These are phyloP conservation scores for Elaeis oleifera DNA, from an alignment of 202 grass and related monocot species.

Conservation along the genomic window DNA sequence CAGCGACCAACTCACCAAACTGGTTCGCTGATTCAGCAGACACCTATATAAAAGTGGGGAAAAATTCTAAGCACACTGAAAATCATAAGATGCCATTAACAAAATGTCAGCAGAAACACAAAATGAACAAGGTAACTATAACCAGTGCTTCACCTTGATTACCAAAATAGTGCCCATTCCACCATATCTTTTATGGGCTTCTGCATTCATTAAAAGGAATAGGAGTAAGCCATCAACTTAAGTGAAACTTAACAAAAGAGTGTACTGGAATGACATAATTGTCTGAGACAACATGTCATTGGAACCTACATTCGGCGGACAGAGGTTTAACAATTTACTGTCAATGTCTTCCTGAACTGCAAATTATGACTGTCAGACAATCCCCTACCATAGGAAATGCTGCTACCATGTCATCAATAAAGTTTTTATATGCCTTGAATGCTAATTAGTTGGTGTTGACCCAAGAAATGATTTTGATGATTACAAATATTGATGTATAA, in stretches of 20 bases:
- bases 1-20: slow-evolving; percentile 97
- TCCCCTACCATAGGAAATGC: no score
- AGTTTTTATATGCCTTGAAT: no score
- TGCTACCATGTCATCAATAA: no score
- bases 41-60: slow-evolving; percentile 34
- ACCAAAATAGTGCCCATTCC: slow-evolving; percentile 93
- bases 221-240: slow-evolving; percentile 6
- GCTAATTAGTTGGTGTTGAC: no score
- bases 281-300: not conserved
- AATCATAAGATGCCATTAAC: not conserved
- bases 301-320: no score
- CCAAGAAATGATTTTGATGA: no score
- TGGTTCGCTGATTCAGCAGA: slow-evolving; percentile 95
- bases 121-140: not conserved
- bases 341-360: no score
- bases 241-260: not conserved
- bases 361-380: no score
- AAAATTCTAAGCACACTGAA: not conserved
- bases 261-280: not conserved
- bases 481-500: no score
- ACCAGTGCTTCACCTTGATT: slow-evolving; percentile 49
- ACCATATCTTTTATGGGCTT: slow-evolving; percentile 88
- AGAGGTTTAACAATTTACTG: no score
- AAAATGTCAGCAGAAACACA: slow-evolving; percentile 9
- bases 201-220: slow-evolving; percentile 41